These are phyloP conservation scores for Cercospora beticola DNA, from an alignment of 2,329 filamentous ascomycete species.

Conservation along the genomic window DNA sequence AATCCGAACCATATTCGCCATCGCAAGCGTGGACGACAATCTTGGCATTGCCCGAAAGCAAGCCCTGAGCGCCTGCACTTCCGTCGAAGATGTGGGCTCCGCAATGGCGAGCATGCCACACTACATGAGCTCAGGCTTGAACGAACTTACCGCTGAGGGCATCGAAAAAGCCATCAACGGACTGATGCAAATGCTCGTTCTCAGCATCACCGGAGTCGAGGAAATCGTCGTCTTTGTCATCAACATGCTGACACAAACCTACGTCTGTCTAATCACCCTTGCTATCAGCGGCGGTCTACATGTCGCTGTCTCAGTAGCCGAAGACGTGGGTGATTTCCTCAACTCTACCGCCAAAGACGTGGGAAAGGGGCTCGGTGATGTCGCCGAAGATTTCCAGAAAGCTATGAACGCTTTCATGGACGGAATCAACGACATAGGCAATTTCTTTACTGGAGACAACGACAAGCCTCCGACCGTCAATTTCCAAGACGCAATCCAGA, in stretches of 20 bases:
- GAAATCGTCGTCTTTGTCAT: slow-evolving; percentile 89
- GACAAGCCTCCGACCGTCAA: slow-evolving; percentile 57
- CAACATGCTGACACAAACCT: slow-evolving; percentile 86
- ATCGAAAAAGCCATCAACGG: slow-evolving; percentile 79
- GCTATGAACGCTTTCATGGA: slow-evolving; percentile 59
- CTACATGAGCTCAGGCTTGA: slow-evolving; percentile 86
- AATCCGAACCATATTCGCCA: slow-evolving; percentile 73
- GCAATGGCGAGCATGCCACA: slow-evolving; percentile 98
- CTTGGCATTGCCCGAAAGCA: slow-evolving; percentile 74
- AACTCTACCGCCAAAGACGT: slow-evolving; percentile 61
- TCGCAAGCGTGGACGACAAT: slow-evolving; percentile 69
- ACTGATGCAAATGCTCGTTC: slow-evolving; percentile 73
- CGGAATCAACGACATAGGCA: slow-evolving; percentile 47
- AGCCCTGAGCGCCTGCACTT: slow-evolving; percentile 84
- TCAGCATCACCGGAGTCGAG: slow-evolving; percentile 80
- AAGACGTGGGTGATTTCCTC: slow-evolving; percentile 60
- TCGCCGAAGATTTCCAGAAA: slow-evolving; percentile 43
- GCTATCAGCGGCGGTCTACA: slow-evolving; percentile 77
- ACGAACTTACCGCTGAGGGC: slow-evolving; percentile 75
- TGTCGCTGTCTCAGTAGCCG: slow-evolving; percentile 62
- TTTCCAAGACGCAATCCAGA: slow-evolving; percentile 62
- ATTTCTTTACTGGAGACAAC: slow-evolving; percentile 43
- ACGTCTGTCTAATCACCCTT: slow-evolving; percentile 83
- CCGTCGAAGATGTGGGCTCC: slow-evolving; percentile 89
- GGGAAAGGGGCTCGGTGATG: slow-evolving; percentile 54